Evolutionary conservation across 345 rosid species (phyloP), one percentile per base, ranked within the genome.

Genomic region (Gossypium australe): DNA sequence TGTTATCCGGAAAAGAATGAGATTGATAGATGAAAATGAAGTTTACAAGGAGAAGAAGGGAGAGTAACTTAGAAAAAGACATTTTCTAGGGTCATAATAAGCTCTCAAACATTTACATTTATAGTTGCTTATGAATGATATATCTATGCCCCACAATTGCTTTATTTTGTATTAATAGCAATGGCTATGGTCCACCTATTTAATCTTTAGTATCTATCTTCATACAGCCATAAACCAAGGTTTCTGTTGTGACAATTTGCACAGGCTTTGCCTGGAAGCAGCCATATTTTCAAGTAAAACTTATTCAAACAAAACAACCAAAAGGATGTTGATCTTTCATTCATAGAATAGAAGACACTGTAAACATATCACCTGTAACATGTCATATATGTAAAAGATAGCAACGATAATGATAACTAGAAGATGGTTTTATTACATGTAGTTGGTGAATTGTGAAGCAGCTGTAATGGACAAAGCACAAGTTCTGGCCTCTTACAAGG

Each of bases 21-120:
- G 80, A 61, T 16, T 78, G 63, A 43, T 64, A 18, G 69, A 68
- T 61, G 59, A 72, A 53, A 63, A 67, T 55, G 64, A 67, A 52
- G 55, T 63, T 14, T 55, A 78, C 7, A 34, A 79, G 27, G 11
- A 78, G 73, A 49, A 70, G 67, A 63, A 63, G 61, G 17, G 24
- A 72, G 52, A 79, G 62, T 38, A 67, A 41, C 10, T 29, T 67
- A 38, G 45, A 12, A 14, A 47, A 60, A 43, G 75, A 79, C 84
- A 80, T 83, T 62, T 7, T 51, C 8, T 51, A 3, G 7, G 18
- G 71, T 51, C 29, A 13, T 24, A 24, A 47, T 24, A 24, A 47
- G 14, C 11, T 47, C 38, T 18, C 16, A 67, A 48, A 69, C 24
- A 25, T 17, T 20, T 29, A 27, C 16, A 29, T 29, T 10, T 7